Evolutionary conservation across 495 filamentous ascomycete genomes (phyloP).

Genomic region (Penicillium canariense): DNA sequence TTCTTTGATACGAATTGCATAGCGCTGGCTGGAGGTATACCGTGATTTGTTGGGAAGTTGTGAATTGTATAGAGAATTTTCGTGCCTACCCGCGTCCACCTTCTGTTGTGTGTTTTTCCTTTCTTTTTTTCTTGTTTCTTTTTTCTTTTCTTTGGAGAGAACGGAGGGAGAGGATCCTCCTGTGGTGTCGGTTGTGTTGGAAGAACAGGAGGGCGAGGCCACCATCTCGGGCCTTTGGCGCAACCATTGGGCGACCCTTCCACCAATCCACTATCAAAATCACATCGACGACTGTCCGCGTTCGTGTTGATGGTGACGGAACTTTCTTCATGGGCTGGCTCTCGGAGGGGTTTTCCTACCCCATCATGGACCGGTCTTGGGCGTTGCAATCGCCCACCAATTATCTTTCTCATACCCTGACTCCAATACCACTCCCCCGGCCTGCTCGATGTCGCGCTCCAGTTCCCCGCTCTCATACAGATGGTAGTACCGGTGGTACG

Average conservation of each 20-base stretch:
- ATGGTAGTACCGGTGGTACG: constrained; percentile 91
- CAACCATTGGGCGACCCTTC: neutral
- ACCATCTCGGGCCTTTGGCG: neutral
- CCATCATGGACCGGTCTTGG: constrained; percentile 19
- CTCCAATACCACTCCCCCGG: constrained; percentile 72
- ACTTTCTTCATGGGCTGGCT: constrained; percentile 37
- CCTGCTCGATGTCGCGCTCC: constrained; percentile 71
- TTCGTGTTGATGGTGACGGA: constrained; percentile 1
- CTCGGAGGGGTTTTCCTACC: constrained; percentile 21
- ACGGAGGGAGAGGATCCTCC: neutral
- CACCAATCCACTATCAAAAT: neutral
- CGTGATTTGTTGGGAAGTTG: constrained; percentile 34
- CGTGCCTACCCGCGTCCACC: constrained; percentile 11
- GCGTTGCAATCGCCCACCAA: constrained; percentile 81
- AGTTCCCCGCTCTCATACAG: constrained; percentile 85
- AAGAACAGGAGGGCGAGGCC: neutral
- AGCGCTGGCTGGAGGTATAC: constrained; percentile 44
- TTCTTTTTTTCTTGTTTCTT: constrained; percentile 4
- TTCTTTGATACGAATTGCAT: constrained; percentile 47
- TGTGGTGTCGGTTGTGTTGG: neutral
- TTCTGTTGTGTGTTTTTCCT: constrained; percentile 16
- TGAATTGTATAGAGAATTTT: constrained; percentile 35
- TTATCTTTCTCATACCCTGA: constrained; percentile 97
- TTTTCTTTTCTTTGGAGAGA: neutral
- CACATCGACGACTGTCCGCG: neutral